Base-by-base conservation (phyloP, 441 rosid species). In the Populus tomentosa region DNA sequence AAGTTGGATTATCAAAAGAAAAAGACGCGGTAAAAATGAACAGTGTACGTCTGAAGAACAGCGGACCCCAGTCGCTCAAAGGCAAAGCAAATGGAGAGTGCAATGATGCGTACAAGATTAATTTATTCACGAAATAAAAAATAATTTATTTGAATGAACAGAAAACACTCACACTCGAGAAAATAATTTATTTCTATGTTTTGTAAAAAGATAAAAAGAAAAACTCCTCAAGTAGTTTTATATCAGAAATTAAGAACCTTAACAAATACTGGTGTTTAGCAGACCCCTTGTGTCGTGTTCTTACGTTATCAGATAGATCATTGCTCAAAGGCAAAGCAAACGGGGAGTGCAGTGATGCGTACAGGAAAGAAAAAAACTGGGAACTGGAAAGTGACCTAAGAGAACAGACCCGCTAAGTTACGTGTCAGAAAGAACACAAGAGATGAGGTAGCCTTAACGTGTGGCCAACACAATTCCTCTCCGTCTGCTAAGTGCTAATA, bases 371-470 rank as follows among this genome's bases (percentile, higher is more conserved):
- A 1, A 24, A 3, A 64, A 69, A 70, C 61, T 53, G 21, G n/a
- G 70, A 13, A 38, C 28, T 10, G 7, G 66, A 35, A 65, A 23
- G 53, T 35, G 68, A 56, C 66, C 20, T 10, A 18, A 61, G 6
- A 5, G 14, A 1, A 33, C 24, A 71, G 81, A 68, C 84, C 87
- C 78, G 67, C 76, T 11, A 16, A 18, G 84, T 80, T 92, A 93
- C 93, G 92, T 88, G 94, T 88, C 84, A 56, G 0, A 2, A 81
- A 24, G 28, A 63, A 76, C 77, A 74, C 61, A 67, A 26, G 42
- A 82, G 98, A 95, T 90, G 86, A 87, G 94, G 88, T 91, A 88
- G 85, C 97, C 78, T 78, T 78, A 94, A 90, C 97, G 93, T 91
- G 97, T 91, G 98, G 97, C 85, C 95, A 81, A 89, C 98, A 92